Evolutionary conservation across 192 early-diverging fungal genomes (phyloP).

Genomic region (Backusella macrospora): DNA sequence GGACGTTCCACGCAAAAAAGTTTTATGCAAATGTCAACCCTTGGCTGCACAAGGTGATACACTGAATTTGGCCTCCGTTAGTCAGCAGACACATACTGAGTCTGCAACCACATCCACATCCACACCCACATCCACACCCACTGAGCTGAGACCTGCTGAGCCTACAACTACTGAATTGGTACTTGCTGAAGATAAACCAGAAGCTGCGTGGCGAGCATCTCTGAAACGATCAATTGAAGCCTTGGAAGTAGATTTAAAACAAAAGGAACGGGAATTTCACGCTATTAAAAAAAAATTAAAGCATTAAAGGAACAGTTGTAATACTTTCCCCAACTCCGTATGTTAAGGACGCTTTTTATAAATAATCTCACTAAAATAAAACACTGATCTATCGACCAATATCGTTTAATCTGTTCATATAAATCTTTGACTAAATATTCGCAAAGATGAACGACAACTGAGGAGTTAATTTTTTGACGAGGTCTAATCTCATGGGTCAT

Average conservation of each 20-base stretch:
- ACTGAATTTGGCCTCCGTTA: too few relatives aligned
- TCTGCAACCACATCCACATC: not conserved
- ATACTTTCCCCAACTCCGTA: constrained; percentile 10
- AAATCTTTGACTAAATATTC: too few relatives aligned
- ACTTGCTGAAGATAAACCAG: not conserved
- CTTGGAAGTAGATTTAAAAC: constrained; percentile 10
- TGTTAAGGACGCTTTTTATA: not conserved
- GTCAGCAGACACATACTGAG: too few relatives aligned
- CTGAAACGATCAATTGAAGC: constrained; percentile 8
- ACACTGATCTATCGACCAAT: constrained; percentile 11
- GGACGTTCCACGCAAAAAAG: not conserved
- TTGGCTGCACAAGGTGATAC: too few relatives aligned
- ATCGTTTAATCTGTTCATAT: constrained; percentile 18
- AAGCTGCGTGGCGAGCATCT: constrained; percentile 8
- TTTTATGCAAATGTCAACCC: constrained; percentile 15
- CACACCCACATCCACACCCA: constrained; percentile 9
- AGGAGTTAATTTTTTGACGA: not conserved
- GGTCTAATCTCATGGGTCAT: not conserved
- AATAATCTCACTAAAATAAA: constrained; percentile 20
- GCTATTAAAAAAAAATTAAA: constrained; percentile 11
- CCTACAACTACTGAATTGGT: too few relatives aligned
- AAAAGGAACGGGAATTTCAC: constrained; percentile 9
- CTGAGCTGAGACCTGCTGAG: not conserved
- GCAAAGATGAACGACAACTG: too few relatives aligned
- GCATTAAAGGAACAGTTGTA: constrained; percentile 18